Evolutionary conservation across 306 rosid species (phyloP).

Genomic region (Benincasa hispida): DNA sequence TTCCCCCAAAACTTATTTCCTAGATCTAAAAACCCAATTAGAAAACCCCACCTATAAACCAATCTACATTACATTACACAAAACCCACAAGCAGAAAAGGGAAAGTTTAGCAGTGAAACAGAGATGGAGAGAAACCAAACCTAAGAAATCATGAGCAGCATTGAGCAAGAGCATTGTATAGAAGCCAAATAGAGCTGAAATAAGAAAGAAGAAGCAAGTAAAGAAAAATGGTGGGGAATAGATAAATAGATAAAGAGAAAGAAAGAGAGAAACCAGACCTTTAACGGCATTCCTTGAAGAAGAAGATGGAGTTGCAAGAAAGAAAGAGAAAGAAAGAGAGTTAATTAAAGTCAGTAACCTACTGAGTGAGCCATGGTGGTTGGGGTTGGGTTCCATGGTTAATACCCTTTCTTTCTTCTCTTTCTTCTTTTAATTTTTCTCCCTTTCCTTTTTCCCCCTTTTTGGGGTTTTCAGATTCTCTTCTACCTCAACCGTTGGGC

Average conservation of each 20-base stretch:
- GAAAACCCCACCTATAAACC: neutral
- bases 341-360: slow-evolving; percentile 3
- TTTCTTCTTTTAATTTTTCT: neutral
- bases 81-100: neutral
- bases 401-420: neutral
- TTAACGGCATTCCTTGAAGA: slow-evolving; percentile 2
- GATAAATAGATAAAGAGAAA: neutral
- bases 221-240: neutral
- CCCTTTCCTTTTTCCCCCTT: neutral
- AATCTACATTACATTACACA: neutral
- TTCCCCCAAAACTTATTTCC: neutral
- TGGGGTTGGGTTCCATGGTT: slow-evolving; percentile 3
- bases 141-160: neutral
- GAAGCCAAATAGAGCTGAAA: neutral
- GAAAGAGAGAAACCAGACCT: neutral
- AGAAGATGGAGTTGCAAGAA: neutral
- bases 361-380: neutral
- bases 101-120: neutral
- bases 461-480: neutral
- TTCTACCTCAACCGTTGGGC: neutral
- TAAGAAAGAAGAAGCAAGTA: neutral
- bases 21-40: neutral
- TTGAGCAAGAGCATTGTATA: neutral
- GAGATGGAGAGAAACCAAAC: neutral
- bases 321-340: neutral